These are phyloP conservation scores for Neonectria faginata DNA, from an alignment of 2,329 filamentous ascomycete species.

Conservation along the genomic window DNA sequence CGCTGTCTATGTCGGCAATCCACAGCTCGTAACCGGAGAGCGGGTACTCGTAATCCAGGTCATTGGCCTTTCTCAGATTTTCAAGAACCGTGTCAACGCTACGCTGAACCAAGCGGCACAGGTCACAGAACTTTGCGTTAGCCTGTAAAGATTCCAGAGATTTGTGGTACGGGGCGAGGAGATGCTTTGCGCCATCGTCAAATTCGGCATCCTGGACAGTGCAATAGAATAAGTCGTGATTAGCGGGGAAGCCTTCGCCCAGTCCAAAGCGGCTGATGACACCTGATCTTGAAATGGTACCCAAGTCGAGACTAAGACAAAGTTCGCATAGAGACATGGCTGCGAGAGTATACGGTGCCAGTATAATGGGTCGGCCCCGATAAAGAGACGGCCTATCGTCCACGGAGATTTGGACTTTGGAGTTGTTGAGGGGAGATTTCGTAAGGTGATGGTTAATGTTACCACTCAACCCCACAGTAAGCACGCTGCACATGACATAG, in stretches of 20 bases:
- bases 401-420: no score
- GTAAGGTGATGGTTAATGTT: no score
- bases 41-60: neutral
- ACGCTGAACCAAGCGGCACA: neutral
- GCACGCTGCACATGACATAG: no score
- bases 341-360: no score
- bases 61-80: neutral
- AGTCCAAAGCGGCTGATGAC: neutral
- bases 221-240: neutral
- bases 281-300: neutral
- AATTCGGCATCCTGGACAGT: neutral
- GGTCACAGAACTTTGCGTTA: neutral
- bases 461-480: no score
- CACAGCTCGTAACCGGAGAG: neutral
- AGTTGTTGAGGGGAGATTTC: no score
- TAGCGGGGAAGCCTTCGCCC: neutral
- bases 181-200: neutral
- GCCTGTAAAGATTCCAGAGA: neutral
- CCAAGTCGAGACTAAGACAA: neutral
- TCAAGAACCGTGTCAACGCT: neutral
- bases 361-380: no score
- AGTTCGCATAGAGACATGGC: neutral
- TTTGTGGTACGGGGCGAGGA: neutral
- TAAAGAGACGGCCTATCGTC: no score
- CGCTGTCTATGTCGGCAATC: neutral